Base-by-base conservation (phyloP, 1,284 basidiomycete species). In the Microbotryum violaceum region DNA sequence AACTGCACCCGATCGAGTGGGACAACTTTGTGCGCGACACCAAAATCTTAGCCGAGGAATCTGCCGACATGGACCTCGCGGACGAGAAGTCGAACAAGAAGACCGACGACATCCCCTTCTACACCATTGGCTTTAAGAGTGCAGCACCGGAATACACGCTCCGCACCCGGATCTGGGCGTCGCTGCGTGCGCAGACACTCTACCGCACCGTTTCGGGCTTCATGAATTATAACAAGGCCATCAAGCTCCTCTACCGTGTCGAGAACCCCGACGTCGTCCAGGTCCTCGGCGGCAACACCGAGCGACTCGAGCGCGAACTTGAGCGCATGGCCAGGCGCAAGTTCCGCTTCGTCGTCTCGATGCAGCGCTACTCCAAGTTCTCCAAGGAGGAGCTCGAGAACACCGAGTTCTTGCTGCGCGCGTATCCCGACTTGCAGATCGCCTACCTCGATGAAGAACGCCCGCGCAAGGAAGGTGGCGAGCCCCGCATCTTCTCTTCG, bases 191-290 rank as follows among this genome's bases (percentile, higher is more conserved):
- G 23, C 96, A 98, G 80, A 98, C 96, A 4, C 84, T 98, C 42
- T 98, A 98, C 78, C 87, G 96, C 70, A 98, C 94, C 23, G 93
- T 98, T 20, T 97, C 96, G 52, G 96, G 94, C 57, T 97, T 98
- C 87, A 98, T 98, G 96, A 98, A 98, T 81, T 98, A 98, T 77
- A 86, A 89, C 72, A 98, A 98, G 82, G 94, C 96, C 21, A 97
- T 98, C 84, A 98, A 98, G 78, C 82, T 98, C n/a, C 83, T 98
- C 33, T 97, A 97, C 78, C 91, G 94, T 69, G 94, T 98, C 60
- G 96, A 98, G 80, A 98, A 97, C 79, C 96, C 94, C 25, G 94
- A 97, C 76, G 89, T 98, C 54, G 94, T 98, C 6, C 93, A 97
- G 78, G 82, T 89, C 58, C 97, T 91, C 72, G 94, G 94, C 57